Conservation (phyloP, 2,329 filamentous ascomycete species). For the Intubia oerlemansii region DNA sequence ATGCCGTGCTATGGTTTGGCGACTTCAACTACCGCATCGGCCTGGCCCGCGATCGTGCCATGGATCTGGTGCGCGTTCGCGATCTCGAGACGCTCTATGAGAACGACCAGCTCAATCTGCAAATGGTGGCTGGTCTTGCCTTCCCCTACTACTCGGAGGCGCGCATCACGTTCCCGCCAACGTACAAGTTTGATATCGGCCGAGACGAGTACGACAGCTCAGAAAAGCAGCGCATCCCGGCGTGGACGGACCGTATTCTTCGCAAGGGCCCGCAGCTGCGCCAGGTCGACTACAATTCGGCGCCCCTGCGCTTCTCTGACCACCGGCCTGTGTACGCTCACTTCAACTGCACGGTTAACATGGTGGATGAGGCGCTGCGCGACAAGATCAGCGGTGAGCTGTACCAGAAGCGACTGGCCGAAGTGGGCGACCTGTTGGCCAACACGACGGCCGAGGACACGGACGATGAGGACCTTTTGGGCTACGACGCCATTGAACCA, state of each 20-base stretch:
- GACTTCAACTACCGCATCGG: constrained; percentile 98
- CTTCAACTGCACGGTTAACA: constrained; percentile 66
- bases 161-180: constrained; percentile 71
- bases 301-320: constrained; percentile 74
- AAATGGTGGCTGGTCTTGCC: constrained; percentile 81
- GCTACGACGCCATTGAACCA: constrained; percentile 65
- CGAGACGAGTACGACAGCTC: constrained; percentile 83
- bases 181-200: constrained; percentile 87
- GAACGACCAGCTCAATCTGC: constrained; percentile 88
- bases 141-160: constrained; percentile 89
- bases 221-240: constrained; percentile 87
- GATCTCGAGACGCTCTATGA: constrained; percentile 68
- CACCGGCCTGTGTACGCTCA: constrained; percentile 87
- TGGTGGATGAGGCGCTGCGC: constrained; percentile 55
- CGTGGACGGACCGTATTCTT: constrained; percentile 89
- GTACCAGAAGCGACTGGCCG: constrained; percentile 38
- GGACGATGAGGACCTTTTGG: constrained; percentile 62
- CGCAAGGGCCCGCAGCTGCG: constrained; percentile 67
- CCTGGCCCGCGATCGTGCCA: constrained; percentile 55
- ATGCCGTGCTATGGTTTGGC: constrained; percentile 77
- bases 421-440: constrained; percentile 42
- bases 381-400: constrained; percentile 53
- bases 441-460: constrained; percentile 33
- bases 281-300: constrained; percentile 65
- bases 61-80: constrained; percentile 46